Percentiles rank a stretch among this genome's conserved stretches.
Conservation (phyloP, 2,329 filamentous ascomycete species). For the Monosporascus ibericus region DNA sequence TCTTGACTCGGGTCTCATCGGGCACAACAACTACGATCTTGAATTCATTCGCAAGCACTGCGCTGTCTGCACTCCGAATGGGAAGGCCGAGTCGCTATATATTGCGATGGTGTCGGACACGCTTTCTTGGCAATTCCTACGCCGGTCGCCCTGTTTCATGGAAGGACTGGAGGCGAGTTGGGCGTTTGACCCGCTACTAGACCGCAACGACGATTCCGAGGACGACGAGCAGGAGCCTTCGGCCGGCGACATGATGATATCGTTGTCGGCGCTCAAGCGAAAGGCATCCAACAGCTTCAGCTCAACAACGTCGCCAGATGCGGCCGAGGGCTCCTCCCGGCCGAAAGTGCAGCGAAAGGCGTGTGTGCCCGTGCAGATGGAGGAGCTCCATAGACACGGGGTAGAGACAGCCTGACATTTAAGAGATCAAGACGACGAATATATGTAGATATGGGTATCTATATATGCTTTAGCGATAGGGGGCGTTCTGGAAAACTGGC, state of each 20-base stretch:
- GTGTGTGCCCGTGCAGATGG: constrained; percentile 34
- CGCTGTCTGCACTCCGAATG: constrained; percentile 47
- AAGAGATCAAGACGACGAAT: not conserved
- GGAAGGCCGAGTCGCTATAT: constrained; percentile 53
- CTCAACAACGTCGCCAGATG: constrained; percentile 20
- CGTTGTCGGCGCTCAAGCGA: constrained; percentile 40
- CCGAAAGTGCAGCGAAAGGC: constrained; percentile 33
- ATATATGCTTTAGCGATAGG: not conserved
- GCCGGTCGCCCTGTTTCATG: constrained; percentile 40
- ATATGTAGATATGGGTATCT: not conserved
- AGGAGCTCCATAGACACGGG: constrained; percentile 28
- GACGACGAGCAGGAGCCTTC: constrained; percentile 33
- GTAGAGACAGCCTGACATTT: constrained; percentile 30
- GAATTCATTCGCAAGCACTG: constrained; percentile 48
- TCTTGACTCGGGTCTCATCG: constrained; percentile 38
- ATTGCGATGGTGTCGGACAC: constrained; percentile 49
- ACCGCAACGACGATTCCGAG: constrained; percentile 32
- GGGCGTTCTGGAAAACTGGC: not conserved
- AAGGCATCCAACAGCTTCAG: constrained; percentile 44
- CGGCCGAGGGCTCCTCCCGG: constrained; percentile 15
- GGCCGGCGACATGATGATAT: constrained; percentile 40
- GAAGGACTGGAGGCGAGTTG: constrained; percentile 50
- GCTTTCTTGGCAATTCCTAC: constrained; percentile 51
- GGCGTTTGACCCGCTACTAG: constrained; percentile 45
- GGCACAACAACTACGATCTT: constrained; percentile 35